Base-by-base conservation (phyloP, 768 basidiomycete species). In the Mrakia frigida region DNA sequence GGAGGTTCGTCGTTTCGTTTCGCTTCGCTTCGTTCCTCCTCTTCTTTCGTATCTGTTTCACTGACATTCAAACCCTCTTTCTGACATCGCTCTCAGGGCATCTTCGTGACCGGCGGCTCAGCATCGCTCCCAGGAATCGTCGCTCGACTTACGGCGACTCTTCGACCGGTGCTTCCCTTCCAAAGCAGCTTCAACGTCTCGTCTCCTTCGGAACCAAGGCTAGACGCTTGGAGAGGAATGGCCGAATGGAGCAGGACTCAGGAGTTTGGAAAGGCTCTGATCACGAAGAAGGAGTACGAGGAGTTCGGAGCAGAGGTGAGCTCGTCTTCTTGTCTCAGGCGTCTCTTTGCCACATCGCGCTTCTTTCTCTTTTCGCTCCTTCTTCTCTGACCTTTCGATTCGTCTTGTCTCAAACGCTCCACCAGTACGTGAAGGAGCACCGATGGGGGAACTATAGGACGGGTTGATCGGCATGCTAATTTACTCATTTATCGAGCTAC, bases 191-290 rank as follows among this genome's bases (percentile, higher is more conserved):
- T 99, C 31, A 82, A 86, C 63, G 87, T 94, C 60, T 82, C 84
- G 46, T 84, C 86, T 92, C 94, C 1, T 63, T 84, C 80, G 2
- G 89, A 97, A 81, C 88, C 92, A 0, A 78, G 84, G 18, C 79
- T 89, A 77, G 93, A 96, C 80, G 91, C 94, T 23, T 99, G 95
- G 95, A 86, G 87, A 59, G 97, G 97, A 10, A 95, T 99, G 93
- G 92, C 92, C 21, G 86, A 86, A 70, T 87, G 86, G 83, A 81
- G 82, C 9, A 39, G 77, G 1, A 84, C 82, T 7, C 79, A 79
- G 25, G 83, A 83, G 28, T 91, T 80, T 68, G 75, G 79, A 63
- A 82, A 81, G 43, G 87, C 88, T 0, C 86, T 88, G 3, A 87
- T 96, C 53, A 92, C 90, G 23, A 87, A 86, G 80, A 88, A 87